These are phyloP conservation scores for Aegilops tauschii DNA, from an alignment of 176 grass and related monocot species.

Conservation along the genomic window DNA sequence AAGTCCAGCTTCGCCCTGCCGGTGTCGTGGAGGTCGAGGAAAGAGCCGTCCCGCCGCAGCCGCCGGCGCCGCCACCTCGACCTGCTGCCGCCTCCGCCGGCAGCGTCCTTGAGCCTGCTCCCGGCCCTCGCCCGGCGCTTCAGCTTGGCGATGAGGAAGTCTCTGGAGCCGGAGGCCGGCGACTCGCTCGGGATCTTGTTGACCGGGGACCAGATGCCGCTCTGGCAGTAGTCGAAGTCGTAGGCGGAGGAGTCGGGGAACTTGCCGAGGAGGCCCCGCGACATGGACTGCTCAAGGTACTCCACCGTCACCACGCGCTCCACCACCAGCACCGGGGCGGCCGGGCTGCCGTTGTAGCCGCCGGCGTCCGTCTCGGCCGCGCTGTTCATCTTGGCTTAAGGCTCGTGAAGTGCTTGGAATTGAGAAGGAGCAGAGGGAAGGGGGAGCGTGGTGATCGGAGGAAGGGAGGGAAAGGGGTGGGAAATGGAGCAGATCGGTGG, in stretches of 20 bases:
- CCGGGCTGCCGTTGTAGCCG: background rate
- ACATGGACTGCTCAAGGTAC: conserved; percentile 81
- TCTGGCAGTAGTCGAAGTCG: conserved; percentile 96
- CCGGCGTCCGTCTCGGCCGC: background rate
- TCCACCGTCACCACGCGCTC: conserved; percentile 94
- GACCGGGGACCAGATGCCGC: conserved; percentile 91
- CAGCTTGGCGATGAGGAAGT: conserved; percentile 46
- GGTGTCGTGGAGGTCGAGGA: conserved; percentile 36
- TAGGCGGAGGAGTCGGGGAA: conserved; percentile 78
- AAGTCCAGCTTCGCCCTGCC: conserved; percentile 34
- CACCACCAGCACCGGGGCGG: conserved; percentile 31
- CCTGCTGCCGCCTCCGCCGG: background rate
- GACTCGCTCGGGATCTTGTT: conserved; percentile 53
- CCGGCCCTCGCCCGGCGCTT: conserved; percentile 41
- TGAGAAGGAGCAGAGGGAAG: background rate
- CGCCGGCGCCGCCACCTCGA: conserved; percentile 41
- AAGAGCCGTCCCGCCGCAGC: conserved; percentile 35
- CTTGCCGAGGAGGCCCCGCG: conserved; percentile 70
- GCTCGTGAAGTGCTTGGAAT: background rate
- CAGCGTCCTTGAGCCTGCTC: background rate
- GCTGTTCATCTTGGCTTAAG: conserved; percentile 24
- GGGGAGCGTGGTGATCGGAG: background rate
- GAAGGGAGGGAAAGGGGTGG: background rate
- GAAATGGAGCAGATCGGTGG: background rate
- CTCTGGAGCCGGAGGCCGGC: background rate